Evolutionary conservation across 805 yeast genomes (phyloP).

Genomic region (Wickerhamomyces alni): DNA sequence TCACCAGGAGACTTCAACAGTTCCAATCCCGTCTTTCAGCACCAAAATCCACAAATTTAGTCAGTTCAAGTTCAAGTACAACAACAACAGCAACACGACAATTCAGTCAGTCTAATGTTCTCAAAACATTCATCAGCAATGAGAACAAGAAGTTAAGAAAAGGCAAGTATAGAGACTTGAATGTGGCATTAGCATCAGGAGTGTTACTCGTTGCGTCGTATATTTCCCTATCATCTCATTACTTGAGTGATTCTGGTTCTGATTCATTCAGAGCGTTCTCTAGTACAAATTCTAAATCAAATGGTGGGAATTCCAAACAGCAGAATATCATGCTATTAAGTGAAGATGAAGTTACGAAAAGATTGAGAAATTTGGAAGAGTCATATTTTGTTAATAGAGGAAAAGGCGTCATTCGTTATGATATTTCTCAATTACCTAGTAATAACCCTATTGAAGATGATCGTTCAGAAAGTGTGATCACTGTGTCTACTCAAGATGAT

Average conservation of each 20-base stretch:
- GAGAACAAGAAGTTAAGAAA: conserved; percentile 5
- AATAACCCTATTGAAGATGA: conserved; percentile 95
- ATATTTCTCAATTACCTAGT: conserved; percentile 82
- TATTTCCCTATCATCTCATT: conserved; percentile 18
- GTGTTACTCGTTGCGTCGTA: conserved; percentile 23
- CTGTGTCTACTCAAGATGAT: conserved; percentile 52
- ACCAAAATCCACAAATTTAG: too few species aligned
- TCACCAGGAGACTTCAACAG: too few species aligned
- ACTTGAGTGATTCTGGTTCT: conserved; percentile 22
- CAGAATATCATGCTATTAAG: conserved; percentile 51
- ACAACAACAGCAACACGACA: too few species aligned
- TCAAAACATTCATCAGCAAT: too few species aligned
- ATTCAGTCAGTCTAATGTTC: too few species aligned
- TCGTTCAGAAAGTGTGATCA: conserved; percentile 74
- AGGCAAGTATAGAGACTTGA: too few species aligned
- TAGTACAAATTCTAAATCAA: conserved; percentile 14
- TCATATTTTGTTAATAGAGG: conserved; percentile 76
- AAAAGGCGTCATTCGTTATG: conserved; percentile 84
- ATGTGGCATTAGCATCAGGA: conserved; percentile 24
- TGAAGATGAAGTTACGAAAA: conserved; percentile 66
- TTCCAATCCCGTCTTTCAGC: too few species aligned
- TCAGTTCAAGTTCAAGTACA: too few species aligned
- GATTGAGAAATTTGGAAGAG: conserved; percentile 70
- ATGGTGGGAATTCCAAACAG: conserved; percentile 28
- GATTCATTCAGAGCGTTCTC: conserved; percentile 17